A percentile compares a stretch with the other conserved stretches of the same genome.
Evolutionary conservation across 257 asterid species (phyloP).

Genomic region (Solanum verrucosum): DNA sequence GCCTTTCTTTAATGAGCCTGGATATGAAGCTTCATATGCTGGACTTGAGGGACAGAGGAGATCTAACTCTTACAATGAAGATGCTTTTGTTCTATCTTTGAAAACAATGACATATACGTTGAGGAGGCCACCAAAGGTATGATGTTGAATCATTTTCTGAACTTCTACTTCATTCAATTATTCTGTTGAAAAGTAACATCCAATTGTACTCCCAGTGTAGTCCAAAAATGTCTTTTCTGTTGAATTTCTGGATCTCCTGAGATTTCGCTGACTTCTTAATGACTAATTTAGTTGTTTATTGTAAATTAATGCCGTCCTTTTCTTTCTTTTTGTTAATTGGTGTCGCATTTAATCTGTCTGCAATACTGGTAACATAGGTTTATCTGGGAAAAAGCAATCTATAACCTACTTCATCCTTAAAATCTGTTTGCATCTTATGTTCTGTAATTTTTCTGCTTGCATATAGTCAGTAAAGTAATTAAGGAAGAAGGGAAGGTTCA

Average conservation of each 20-base stretch:
- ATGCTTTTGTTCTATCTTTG: conserved; percentile 32
- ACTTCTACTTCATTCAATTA: not conserved
- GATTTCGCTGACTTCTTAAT: not conserved
- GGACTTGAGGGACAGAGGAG: conserved; percentile 26
- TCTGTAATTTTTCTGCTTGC: not conserved
- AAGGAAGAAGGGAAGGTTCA: not conserved
- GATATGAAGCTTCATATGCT: conserved; percentile 18
- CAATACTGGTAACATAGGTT: not conserved
- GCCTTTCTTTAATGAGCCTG: conserved; percentile 54
- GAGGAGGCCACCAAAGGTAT: conserved; percentile 48
- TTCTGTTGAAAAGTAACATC: not conserved
- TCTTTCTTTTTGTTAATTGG: not conserved
- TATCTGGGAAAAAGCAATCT: not conserved
- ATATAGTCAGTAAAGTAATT: not conserved
- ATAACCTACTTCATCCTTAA: not conserved
- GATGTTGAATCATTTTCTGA: not conserved
- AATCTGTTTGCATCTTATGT: not conserved
- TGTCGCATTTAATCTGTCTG: not conserved
- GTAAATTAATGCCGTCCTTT: not conserved
- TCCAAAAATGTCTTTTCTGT: not conserved
- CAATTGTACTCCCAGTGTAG: not conserved
- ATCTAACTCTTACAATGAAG: conserved; percentile 30
- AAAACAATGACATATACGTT: conserved; percentile 43
- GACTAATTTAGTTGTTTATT: not conserved
- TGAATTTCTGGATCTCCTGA: not conserved